Base-by-base conservation (phyloP, 2,329 filamentous ascomycete genomes). In the Cladosporium phlei region DNA sequence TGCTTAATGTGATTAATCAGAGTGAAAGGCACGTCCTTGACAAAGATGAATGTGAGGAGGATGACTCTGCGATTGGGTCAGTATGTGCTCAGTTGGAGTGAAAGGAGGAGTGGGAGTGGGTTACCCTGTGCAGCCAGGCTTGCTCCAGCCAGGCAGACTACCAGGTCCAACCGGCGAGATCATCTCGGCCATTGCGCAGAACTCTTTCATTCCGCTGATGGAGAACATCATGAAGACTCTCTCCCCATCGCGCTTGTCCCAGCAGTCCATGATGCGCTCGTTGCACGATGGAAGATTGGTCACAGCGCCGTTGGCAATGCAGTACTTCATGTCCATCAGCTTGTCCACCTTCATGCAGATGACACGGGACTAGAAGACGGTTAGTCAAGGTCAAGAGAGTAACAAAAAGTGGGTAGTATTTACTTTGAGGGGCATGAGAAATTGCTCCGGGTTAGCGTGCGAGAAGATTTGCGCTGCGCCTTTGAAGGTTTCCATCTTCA, bases 121-220 rank as follows among this genome's bases (percentile, higher is more conserved):
- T 22, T 44, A 55, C 52, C 46, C 46, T 3, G 48, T 45, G 38
- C 46, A 53, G 44, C 48, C 52, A 21, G 21, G 3, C 32, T 44
- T 48, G 32, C 14, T 30, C 46, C 46, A 48, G 12, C 39, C 38
- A 7, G 30, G 30, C 17, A 48, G 17, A 3, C 16, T 16, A 12
- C 32, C 37, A 5, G 24, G 3, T 19, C 14, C 6, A 14, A 43
- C 24, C n/a, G 21, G 49, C 1, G 55, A 58, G 9, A 33, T 35
- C 54, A 64, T 57, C 48, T 63, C 56, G n/a, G 56, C 61, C 28
- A 64, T 28, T n/a, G 55, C 61, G 37, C 55, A 59, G 42, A 54
- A 64, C 14, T 57, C 54, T 47, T 59, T 59, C 34, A 47, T 45
- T 33, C 57, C 55, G 21, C 55, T 62, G 47, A 63, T 46, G 12